These are phyloP conservation scores for Pleurotus platypus DNA, from an alignment of 768 basidiomycete genomes.

Conservation along the genomic window DNA sequence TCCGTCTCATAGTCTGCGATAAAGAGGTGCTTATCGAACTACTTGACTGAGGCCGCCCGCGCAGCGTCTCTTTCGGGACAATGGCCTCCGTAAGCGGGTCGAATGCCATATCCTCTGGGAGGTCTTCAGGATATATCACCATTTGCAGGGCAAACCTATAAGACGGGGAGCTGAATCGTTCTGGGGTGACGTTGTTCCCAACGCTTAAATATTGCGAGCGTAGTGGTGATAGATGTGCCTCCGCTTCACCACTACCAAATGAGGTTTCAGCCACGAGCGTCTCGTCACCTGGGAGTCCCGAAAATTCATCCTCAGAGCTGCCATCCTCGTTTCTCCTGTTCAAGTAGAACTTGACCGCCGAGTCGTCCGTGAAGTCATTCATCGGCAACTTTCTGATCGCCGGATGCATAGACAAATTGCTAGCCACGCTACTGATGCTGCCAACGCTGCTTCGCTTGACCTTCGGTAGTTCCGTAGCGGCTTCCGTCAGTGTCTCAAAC, in stretches of 20 bases:
- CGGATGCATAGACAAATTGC: slow-evolving; percentile 91
- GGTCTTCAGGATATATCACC: slow-evolving; percentile 82
- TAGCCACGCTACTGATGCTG: slow-evolving; percentile 90
- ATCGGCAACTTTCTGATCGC: slow-evolving; percentile 92
- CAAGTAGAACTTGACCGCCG: slow-evolving; percentile 94
- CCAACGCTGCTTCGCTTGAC: slow-evolving; percentile 93
- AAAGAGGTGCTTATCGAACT: slow-evolving; percentile 46
- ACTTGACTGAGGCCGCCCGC: slow-evolving; percentile 44
- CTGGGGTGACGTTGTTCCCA: slow-evolving; percentile 49
- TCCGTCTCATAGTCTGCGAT: slow-evolving; percentile 61
- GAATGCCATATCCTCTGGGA: slow-evolving; percentile 94
- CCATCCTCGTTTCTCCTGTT: slow-evolving; percentile 50
- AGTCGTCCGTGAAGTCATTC: slow-evolving; percentile 98
- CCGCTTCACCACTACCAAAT: slow-evolving; percentile 24
- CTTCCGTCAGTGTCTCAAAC: slow-evolving; percentile 82
- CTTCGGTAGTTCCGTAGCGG: slow-evolving; percentile 76
- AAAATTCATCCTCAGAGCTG: slow-evolving; percentile 15
- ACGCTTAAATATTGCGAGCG: slow-evolving; percentile 41
- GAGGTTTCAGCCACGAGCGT: slow-evolving; percentile 38
- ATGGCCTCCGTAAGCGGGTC: slow-evolving; percentile 92
- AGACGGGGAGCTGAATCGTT: slow-evolving; percentile 80
- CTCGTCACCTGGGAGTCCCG: slow-evolving; percentile 39
- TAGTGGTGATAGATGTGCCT: slow-evolving; percentile 32
- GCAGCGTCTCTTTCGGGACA: slow-evolving; percentile 76
- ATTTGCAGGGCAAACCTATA: slow-evolving; percentile 84